Base-by-base conservation (phyloP, 768 basidiomycete genomes). In the Rhizopogon vesiculosus region DNA sequence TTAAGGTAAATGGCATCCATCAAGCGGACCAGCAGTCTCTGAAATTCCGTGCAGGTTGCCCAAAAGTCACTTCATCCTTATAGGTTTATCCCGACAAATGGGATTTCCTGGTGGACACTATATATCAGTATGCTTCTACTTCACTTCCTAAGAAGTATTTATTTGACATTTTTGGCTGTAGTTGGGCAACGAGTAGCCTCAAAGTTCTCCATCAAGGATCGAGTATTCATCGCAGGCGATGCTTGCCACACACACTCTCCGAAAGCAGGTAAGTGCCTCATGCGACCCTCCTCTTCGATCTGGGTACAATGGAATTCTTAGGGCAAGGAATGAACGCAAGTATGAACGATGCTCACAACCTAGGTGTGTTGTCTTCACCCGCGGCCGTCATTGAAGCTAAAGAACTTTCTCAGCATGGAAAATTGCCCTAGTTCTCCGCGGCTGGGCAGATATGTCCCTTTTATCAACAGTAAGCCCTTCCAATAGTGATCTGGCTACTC, bases 161-260 rank as follows among this genome's bases (percentile, higher is more conserved):
- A 6, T 18, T 25, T 38, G 18, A 42, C 12, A 41, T 28, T 54
- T 43, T n/a, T 31, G 22, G 7, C 16, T 41, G 16, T 39, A 81
- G 81, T 83, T 48, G 81, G 81, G 1, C 82, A 84, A 61, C 75
- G 83, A 4, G 77, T 84, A 7, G 80, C 82, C 13, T 74, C 79
- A 31, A 69, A 68, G n/a, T 84, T 77, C 64, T 75, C 77, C 1
- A 61, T 72, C 1, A 58, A 74, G 41, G 66, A 82, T 33, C 77
- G 83, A 5, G 71, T 82, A 2, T 81, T 83, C 59, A 82, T 84
- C 45, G 82, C 78, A 0, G 82, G 83, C 12, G 81, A 81, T 58
- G 80, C 80, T 3, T 82, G 77, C 39, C 78, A 76, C 55, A 77
- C 75, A 16, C 75, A 75, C 46, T 77, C 73, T 0, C 73, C 73